Evolutionary conservation across 495 filamentous ascomycete genomes (phyloP).

Genomic region (Aspergillus indologenus): DNA sequence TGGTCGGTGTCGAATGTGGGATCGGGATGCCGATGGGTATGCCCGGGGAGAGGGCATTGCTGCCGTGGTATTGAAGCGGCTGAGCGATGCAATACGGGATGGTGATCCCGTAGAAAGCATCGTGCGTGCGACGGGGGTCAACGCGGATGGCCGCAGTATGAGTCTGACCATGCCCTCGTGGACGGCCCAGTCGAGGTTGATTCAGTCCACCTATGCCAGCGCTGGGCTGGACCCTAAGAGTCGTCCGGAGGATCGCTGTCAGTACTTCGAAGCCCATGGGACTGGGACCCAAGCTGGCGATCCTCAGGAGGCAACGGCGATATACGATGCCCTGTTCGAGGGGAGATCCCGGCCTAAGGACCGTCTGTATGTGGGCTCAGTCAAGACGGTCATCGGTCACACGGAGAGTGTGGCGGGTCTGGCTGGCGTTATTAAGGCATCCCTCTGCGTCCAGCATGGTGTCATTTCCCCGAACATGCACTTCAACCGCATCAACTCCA

Average conservation of each 20-base stretch:
- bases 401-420: conserved; percentile 57
- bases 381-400: conserved; percentile 54
- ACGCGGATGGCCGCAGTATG: conserved; percentile 12
- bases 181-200: conserved; percentile 1
- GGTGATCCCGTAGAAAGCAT: conserved; percentile 27
- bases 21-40: conserved; percentile 58
- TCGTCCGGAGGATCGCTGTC: conserved; percentile 1
- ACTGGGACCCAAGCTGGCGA: conserved; percentile 11
- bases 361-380: conserved; percentile 43
- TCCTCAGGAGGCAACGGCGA: conserved; percentile 6
- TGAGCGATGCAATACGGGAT: conserved; percentile 29
- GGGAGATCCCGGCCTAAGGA: not conserved
- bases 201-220: conserved; percentile 2
- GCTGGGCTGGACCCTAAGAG: not conserved
- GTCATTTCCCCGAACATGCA: conserved; percentile 57
- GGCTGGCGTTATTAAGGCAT: conserved; percentile 41
- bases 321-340: conserved; percentile 1
- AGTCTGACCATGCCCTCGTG: not conserved
- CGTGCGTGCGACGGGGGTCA: conserved; percentile 31
- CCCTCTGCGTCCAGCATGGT: conserved; percentile 45
- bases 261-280: conserved; percentile 8
- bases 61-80: conserved; percentile 29
- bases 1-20: conserved; percentile 34
- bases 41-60: conserved; percentile 54
- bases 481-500: conserved; percentile 50